Evolutionary conservation across 805 yeast species (phyloP).

Genomic region (Alloascoidea africana): DNA sequence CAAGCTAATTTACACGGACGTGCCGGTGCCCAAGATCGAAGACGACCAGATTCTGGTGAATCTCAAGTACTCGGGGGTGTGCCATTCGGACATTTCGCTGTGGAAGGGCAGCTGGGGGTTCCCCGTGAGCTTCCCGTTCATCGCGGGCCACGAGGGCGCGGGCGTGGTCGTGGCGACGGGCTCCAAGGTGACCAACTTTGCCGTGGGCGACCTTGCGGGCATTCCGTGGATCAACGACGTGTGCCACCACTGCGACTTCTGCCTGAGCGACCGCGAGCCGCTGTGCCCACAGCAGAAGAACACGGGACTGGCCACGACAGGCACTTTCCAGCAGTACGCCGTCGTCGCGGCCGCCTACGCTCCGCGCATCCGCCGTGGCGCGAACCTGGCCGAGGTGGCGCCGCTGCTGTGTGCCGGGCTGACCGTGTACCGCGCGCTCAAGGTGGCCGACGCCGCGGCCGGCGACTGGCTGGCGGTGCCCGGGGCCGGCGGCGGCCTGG

Average conservation of each 20-base stretch:
- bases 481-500: slow-evolving; percentile 78
- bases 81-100: slow-evolving; percentile 27
- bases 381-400: slow-evolving; percentile 39
- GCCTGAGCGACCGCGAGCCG: slow-evolving; percentile 41
- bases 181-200: slow-evolving; percentile 6
- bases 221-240: slow-evolving; percentile 16
- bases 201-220: slow-evolving; percentile 13
- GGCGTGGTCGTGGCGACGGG: slow-evolving; percentile 15
- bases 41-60: slow-evolving; percentile 14
- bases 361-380: slow-evolving; percentile 38
- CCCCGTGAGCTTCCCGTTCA: slow-evolving; percentile 6
- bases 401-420: slow-evolving; percentile 58
- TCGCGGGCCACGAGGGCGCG: slow-evolving; percentile 19
- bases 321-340: slow-evolving; percentile 50
- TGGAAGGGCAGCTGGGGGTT: slow-evolving; percentile 25
- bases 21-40: slow-evolving; percentile 46
- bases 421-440: slow-evolving; percentile 54
- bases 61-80: slow-evolving; percentile 24
- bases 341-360: slow-evolving; percentile 54
- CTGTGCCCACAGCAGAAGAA: slow-evolving; percentile 37
- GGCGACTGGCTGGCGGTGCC: slow-evolving; percentile 67
- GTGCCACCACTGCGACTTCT: slow-evolving; percentile 48
- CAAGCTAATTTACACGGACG: slow-evolving; percentile 42
- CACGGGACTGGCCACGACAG: slow-evolving; percentile 43
- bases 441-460: slow-evolving; percentile 37